phyloP scores from a whole-genome alignment of 2,329 filamentous ascomycete species.

The Colletotrichum destructivum region DNA sequence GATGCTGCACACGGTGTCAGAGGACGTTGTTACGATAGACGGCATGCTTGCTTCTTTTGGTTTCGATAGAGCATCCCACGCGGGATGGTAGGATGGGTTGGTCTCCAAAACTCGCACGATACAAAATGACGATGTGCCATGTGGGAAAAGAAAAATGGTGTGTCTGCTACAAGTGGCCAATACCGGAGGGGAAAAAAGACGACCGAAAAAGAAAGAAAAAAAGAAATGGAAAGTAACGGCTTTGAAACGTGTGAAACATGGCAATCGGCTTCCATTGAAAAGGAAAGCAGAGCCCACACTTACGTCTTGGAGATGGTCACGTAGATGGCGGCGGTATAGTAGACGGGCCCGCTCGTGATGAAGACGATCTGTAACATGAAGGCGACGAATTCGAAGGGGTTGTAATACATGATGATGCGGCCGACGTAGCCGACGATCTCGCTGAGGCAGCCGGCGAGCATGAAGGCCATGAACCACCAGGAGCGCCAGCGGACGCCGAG shows the following conservation, averaged over 20 bases:
- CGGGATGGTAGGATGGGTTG: not conserved
- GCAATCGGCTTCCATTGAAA: not conserved
- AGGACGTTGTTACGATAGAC: not conserved
- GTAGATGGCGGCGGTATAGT: conserved; percentile 75
- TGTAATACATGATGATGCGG: conserved; percentile 68
- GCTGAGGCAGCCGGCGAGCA: conserved; percentile 69
- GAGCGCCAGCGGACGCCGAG: conserved; percentile 64
- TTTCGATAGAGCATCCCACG: not conserved
- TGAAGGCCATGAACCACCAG: conserved; percentile 65
- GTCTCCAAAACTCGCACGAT: not conserved
- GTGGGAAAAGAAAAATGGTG: no score
- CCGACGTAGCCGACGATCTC: conserved; percentile 76
- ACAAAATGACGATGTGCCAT: not conserved
- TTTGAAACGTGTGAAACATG: conserved; percentile 1
- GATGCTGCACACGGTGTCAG: conserved; percentile 50
- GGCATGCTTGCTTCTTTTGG: no score
- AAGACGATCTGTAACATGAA: conserved; percentile 79
- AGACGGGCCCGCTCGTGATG: conserved; percentile 66
- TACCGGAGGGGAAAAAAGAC: not conserved
- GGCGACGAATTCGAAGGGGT: conserved; percentile 71
- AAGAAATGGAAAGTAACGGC: conserved; percentile 6
- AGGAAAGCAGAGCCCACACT: conserved; percentile 25
- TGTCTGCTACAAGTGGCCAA: not conserved
- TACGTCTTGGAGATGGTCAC: conserved; percentile 67
- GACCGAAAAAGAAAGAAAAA: not conserved